Evolutionary conservation across 352 stramenopile genomes (phyloP), one percentile per base, ranked within the genome.

Genomic region (Globisporangium radiosum): DNA sequence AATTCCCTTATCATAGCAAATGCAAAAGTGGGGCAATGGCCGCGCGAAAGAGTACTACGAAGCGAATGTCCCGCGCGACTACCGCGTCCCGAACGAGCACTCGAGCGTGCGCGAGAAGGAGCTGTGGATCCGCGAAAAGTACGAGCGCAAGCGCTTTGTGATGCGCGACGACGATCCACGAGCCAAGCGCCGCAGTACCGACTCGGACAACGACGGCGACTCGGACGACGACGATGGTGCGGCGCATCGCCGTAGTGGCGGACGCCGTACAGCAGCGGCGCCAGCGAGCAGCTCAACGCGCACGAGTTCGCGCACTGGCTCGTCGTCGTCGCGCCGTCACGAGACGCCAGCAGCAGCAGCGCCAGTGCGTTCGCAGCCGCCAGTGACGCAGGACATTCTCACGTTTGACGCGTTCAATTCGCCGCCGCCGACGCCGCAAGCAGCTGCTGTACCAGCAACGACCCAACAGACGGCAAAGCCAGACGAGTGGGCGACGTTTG

Each of bases 11-110:
- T 2, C 25, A 33, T 45, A 88, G 68, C 82, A 92, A 81, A 97
- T 98, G 92, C 73, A 97, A 76, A 85, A 87, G 40, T 94, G 89
- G 79, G 92, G 92, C 54, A 98, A 98, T 63, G 78, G 64, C 7
- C 79, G 80, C 39, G 88, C 85, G 45, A 98, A 98, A 61, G 80
- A 70, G 8, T 95, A 95, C 67, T 97, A 90, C 58, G 92, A 98
- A 58, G 87, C 87, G 4, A 85, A 83, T 38, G 72, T 95, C 25
- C 87, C 87, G 33, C 59, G 72, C 38, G 84, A 92, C 63, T 90
- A 87, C 68, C 82, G 78, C 58, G 69, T 85, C 33, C 85, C 85
- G 36, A 92, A 76, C 57, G 85, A 94, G 45, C 85, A 94, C 54
- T 86, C 80, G 53, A 73, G 64, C 5, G 85, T 92, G 52, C 75